Evolutionary conservation across 495 filamentous ascomycete species (phyloP).

Genomic region (Hypoxylon rickii): DNA sequence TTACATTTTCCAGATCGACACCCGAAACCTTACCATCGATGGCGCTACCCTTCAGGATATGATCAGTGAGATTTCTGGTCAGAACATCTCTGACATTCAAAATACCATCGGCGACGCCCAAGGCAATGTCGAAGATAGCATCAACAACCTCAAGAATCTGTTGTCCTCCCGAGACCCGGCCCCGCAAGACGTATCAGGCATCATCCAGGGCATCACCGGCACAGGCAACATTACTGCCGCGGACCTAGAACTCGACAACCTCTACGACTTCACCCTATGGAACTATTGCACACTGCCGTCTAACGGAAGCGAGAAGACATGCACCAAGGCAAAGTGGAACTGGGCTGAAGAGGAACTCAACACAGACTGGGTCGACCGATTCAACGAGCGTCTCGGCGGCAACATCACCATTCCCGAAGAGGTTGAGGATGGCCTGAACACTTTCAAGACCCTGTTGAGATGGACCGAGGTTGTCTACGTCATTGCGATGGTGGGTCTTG

Average conservation of each 20-base stretch:
- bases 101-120: conserved; percentile 26
- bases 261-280: conserved; percentile 84
- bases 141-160: conserved; percentile 15
- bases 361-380: conserved; percentile 51
- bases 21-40: conserved; percentile 51
- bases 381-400: conserved; percentile 44
- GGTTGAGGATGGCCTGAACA: conserved; percentile 66
- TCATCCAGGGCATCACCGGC: conserved; percentile 18
- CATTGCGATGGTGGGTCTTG: conserved; percentile 69
- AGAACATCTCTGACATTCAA: conserved; percentile 24
- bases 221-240: conserved; percentile 51
- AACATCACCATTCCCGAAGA: conserved; percentile 62
- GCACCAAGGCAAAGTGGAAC: conserved; percentile 70
- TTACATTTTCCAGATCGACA: conserved; percentile 75
- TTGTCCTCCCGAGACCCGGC: conserved; percentile 19
- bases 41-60: conserved; percentile 20
- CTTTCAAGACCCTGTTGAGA: conserved; percentile 72
- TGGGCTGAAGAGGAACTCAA: conserved; percentile 72
- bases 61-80: conserved; percentile 24
- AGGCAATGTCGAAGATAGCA: conserved; percentile 10
- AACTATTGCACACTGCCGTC: conserved; percentile 73
- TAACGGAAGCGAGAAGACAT: conserved; percentile 54
- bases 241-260: conserved; percentile 67
- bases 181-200: conserved; percentile 20
- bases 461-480: conserved; percentile 83